Base-by-base conservation (phyloP, 2,329 filamentous ascomycete genomes). In the Cordyceps tenuipes region DNA sequence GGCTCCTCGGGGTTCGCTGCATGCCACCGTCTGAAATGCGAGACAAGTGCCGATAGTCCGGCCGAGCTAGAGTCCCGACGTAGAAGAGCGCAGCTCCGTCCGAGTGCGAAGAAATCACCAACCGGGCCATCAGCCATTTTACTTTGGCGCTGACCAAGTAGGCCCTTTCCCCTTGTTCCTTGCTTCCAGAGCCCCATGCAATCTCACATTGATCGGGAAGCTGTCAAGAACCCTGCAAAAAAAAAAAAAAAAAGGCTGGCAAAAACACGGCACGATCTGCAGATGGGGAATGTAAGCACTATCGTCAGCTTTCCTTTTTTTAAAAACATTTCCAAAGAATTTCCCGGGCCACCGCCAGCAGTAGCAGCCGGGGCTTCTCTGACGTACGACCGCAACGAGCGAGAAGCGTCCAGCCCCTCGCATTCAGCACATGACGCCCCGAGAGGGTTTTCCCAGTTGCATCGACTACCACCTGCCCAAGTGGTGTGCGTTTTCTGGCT, bases 401-500 rank as follows among this genome's bases (percentile, higher is more conserved):
- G 29, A 34, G 26, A 21, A 19, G 19, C n/a, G 29, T n/a, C n/a
- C n/a, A n/a, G n/a, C 3, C 41, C 4, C 41, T 17, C 5, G 12
- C n/a, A 7, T 56, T 26, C 41, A 44, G 26, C 44, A 57, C 54
- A 57, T 39, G 54, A 48, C 13, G 48, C 44, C n/a, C 3, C 7
- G 17, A 29, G 41, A 46, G 15, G 41, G 5, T 5, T 36, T 10
- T 46, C 6, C 21, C 46, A 3, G 41, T 51, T 52, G 47, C 56
- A 59, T 52, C 48, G 39, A 46, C 23, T 52, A 52, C 44, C 56
- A 59, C 56, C 56, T 59, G 39, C 56, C 56, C 8, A 36, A 46
- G 31, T 29, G 34, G 47, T 58, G 26, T 31, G 23, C 23, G 12
- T 44, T 23, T 26, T 44, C 43, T 6, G n/a, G 26, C 15, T 15